These are phyloP conservation scores for Scedosporium minutisporum DNA, from an alignment of 2,329 filamentous ascomycete genomes.

Conservation along the genomic window DNA sequence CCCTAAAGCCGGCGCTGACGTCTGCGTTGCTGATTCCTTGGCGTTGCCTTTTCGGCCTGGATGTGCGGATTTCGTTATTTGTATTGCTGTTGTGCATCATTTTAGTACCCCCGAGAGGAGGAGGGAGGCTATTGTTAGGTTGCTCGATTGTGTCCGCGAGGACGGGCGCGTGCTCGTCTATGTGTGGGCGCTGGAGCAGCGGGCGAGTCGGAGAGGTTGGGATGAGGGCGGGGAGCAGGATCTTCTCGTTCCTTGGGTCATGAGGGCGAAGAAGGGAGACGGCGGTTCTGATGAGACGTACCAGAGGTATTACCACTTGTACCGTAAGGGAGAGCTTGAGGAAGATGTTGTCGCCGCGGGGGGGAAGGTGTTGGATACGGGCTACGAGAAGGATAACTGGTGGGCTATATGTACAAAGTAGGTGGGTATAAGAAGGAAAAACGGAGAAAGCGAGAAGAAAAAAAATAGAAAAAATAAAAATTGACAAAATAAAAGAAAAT, in stretches of 20 bases:
- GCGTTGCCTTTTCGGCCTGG: constrained; percentile 63
- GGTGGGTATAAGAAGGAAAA: not conserved
- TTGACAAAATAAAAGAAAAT: not conserved
- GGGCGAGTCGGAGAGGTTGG: constrained; percentile 78
- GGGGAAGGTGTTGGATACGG: constrained; percentile 64
- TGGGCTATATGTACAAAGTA: constrained; percentile 59
- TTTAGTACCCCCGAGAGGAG: constrained; percentile 69
- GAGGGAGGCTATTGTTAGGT: constrained; percentile 58
- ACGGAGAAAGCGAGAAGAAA: constrained; percentile 5
- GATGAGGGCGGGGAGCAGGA: constrained; percentile 76
- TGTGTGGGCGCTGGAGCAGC: constrained; percentile 94
- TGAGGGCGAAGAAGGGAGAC: constrained; percentile 25
- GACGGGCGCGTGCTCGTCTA: constrained; percentile 69
- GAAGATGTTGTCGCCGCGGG: constrained; percentile 65
- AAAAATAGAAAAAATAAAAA: not conserved
- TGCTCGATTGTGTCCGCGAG: constrained; percentile 56
- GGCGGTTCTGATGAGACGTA: constrained; percentile 47
- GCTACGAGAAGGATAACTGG: constrained; percentile 98
- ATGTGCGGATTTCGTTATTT: constrained; percentile 73
- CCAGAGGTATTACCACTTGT: constrained; percentile 91
- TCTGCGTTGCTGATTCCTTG: constrained; percentile 73
- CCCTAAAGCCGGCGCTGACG: constrained; percentile 42
- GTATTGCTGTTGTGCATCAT: constrained; percentile 91
- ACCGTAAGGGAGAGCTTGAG: constrained; percentile 77
- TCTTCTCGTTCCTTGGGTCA: constrained; percentile 91